Evolutionary conservation across 2,329 filamentous ascomycete species (phyloP).

Genomic region (Clarireedia hainanense): DNA sequence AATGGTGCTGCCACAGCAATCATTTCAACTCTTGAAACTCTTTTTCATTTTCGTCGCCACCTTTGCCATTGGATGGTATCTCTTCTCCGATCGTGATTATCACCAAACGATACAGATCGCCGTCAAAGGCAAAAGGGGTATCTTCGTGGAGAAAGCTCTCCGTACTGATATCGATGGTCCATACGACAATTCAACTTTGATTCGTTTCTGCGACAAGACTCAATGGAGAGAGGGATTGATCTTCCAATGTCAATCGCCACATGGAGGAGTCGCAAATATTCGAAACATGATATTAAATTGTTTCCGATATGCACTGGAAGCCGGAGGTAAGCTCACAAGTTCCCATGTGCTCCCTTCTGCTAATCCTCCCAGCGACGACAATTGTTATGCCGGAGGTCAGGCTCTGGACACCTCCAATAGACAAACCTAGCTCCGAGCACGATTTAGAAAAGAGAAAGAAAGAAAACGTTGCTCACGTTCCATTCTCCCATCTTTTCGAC

Average conservation of each 20-base stretch:
- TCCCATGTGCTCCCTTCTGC: not conserved
- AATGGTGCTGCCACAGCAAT: not conserved
- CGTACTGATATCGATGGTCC: conserved; percentile 18
- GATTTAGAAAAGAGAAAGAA: not conserved
- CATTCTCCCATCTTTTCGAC: conserved; percentile 23
- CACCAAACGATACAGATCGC: conserved; percentile 1
- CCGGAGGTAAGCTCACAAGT: conserved; percentile 22
- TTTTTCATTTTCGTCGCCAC: not conserved
- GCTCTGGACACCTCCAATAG: conserved; percentile 5
- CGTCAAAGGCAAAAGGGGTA: conserved; percentile 3
- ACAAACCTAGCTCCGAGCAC: not conserved
- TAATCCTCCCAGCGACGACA: conserved; percentile 4
- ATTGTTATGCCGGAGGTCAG: conserved; percentile 6
- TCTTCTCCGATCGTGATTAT: conserved; percentile 5
- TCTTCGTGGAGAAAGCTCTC: conserved; percentile 13
- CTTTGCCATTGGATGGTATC: not conserved
- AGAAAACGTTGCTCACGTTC: conserved; percentile 5
- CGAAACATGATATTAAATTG: conserved; percentile 35
- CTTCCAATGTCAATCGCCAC: conserved; percentile 34
- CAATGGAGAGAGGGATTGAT: conserved; percentile 31
- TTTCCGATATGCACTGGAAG: conserved; percentile 33
- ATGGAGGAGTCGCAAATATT: conserved; percentile 34
- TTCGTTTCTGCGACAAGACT: conserved; percentile 24
- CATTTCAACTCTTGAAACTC: conserved; percentile 10
- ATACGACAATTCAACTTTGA: conserved; percentile 10